Evolutionary conservation across 495 filamentous ascomycete species (phyloP).

Genomic region (Apodospora peruviana): DNA sequence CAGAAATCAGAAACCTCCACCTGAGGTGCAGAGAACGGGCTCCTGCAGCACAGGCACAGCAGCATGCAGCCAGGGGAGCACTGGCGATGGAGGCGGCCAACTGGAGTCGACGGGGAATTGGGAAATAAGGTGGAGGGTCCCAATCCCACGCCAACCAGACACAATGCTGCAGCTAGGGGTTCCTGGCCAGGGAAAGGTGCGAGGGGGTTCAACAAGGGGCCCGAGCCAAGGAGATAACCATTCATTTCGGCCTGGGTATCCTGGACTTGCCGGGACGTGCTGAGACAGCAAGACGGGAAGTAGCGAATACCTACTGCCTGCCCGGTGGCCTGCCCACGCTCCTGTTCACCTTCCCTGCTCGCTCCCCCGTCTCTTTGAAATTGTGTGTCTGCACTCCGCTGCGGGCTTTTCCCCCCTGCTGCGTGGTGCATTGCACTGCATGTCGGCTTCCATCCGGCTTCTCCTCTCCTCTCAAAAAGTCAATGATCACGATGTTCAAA

Average conservation of each 20-base stretch:
- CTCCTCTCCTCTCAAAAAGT: no score
- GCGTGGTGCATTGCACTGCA: constrained; percentile 1
- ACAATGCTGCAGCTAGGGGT: constrained; percentile 16
- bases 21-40: no score
- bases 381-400: constrained; percentile 5
- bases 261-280: not conserved
- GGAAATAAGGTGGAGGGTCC: constrained; percentile 25
- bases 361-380: not conserved
- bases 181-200: no score
- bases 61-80: not conserved
- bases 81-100: constrained; percentile 3
- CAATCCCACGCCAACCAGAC: constrained; percentile 14
- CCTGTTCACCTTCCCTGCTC: not conserved
- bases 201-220: constrained; percentile 20
- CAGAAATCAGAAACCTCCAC: no score
- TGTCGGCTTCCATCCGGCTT: not conserved
- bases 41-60: not conserved
- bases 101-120: constrained; percentile 18
- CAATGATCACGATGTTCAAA: no score
- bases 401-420: not conserved
- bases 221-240: constrained; percentile 15
- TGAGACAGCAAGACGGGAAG: not conserved
- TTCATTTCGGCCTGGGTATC: constrained; percentile 16
- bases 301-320: not conserved
- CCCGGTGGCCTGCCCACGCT: not conserved